Evolutionary conservation across 306 rosid species (phyloP), one percentile per base, ranked within the genome.

Genomic region (Vigna mungo): DNA sequence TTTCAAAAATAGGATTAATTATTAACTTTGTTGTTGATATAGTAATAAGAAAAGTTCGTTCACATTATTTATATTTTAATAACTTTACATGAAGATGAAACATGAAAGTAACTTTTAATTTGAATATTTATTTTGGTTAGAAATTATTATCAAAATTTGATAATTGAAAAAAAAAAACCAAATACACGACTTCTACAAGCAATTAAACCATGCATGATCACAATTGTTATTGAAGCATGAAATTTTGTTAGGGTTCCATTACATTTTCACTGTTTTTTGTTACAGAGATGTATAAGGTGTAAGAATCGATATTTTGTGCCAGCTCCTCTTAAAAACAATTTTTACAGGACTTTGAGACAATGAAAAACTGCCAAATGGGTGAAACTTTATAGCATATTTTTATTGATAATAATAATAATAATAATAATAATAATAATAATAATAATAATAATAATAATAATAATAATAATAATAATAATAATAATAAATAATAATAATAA

Each of bases 321-420:
- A 79, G 72, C 78, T 78, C 72, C 34, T 74, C 54, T 80, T 41
- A 9, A 2, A 7, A 13, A 34, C 17, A 67, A 23, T 27, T 20
- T 16, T 10, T 30, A 71, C 49, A 71, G 0, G 88, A 74, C 85
- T 83, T 83, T 78, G 83, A 74, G 88, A 86, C 60, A 79, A 80
- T 53, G 68, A 86, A 86, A 91, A 84, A 89, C 89, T 89, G 88
- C 75, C 87, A 83, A 87, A 83, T 89, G 84, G 81, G 76, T 41
- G 60, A 81, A 82, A 79, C 85, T 82, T 79, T 88, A 49, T 78
- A 80, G 84, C 88, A 88, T 78, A 77, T 90, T 77, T 81, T 77
- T 84, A 83, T 79, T 88, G 74, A 80, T 83, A 83, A 73, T 84
- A 83, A 74, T 73, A 78, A 81, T 44, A 43, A 43, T 10, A 43